These are phyloP conservation scores for Fraxinus velutina DNA, from an alignment of 305 asterid genomes.

Conservation along the genomic window DNA sequence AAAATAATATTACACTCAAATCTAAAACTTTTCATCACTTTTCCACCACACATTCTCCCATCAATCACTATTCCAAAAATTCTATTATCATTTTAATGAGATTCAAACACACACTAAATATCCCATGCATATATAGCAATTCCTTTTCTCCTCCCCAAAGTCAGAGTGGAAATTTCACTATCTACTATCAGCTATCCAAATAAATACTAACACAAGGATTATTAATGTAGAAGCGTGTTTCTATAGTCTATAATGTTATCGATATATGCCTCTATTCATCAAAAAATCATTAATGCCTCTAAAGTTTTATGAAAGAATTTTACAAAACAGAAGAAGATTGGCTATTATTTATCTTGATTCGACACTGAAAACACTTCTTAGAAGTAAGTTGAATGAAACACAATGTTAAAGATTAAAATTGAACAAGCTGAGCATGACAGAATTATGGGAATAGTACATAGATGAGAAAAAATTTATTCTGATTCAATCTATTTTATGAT, in stretches of 20 bases:
- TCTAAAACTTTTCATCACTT: too few relatives aligned
- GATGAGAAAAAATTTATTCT: background rate
- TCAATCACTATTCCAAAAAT: too few relatives aligned
- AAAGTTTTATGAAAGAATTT: background rate
- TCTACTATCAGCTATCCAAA: background rate
- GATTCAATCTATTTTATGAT: background rate
- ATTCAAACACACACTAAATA: background rate
- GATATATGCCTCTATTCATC: background rate
- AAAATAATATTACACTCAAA: too few relatives aligned
- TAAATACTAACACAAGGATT: background rate
- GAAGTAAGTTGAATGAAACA: background rate
- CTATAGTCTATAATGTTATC: background rate
- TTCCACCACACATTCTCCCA: too few relatives aligned
- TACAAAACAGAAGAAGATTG: background rate
- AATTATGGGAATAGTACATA: background rate
- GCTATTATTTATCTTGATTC: background rate
- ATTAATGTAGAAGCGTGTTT: background rate
- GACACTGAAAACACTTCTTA: background rate
- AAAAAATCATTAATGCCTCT: background rate
- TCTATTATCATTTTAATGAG: too few relatives aligned
- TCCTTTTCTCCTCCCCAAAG: background rate
- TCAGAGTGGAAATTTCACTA: background rate
- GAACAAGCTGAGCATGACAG: background rate
- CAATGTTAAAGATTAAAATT: background rate
- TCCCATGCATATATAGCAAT: background rate